phyloP scores from a whole-genome alignment of 2,329 filamentous ascomycete genomes.

The Cercospora beticola region DNA sequence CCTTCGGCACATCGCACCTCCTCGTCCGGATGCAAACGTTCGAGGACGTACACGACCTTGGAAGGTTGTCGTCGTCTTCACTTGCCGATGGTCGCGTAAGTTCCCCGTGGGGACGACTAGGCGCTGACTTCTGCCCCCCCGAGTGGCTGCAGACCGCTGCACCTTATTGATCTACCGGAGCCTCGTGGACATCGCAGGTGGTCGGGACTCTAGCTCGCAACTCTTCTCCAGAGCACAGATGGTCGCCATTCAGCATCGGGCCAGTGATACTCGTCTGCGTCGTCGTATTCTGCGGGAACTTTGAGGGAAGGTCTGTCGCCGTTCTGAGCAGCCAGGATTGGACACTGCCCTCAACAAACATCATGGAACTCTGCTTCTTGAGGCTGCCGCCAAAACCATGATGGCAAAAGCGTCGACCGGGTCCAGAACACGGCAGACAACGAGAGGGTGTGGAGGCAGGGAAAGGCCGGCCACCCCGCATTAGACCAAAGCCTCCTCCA shows the following conservation, averaged over 20 bases:
- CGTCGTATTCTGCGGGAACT: not conserved
- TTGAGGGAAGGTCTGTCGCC: not conserved
- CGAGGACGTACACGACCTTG: not conserved
- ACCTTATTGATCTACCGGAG: not conserved
- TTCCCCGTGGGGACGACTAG: not conserved
- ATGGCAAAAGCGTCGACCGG: not conserved
- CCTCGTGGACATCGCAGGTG: not conserved
- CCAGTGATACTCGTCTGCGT: not conserved
- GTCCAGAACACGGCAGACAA: not conserved
- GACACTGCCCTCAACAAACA: not conserved
- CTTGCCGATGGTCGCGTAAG: not conserved
- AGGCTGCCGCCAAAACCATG: not conserved
- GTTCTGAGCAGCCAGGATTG: not conserved
- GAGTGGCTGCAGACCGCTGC: not conserved
- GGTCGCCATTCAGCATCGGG: not conserved
- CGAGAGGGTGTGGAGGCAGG: not conserved
- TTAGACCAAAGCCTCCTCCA: not conserved
- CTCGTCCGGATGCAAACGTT: not conserved
- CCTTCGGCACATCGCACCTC: not conserved
- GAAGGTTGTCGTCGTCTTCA: not conserved
- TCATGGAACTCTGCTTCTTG: not conserved
- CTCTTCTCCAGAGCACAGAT: not conserved
- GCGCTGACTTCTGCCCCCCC: not conserved
- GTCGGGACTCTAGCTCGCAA: not conserved
- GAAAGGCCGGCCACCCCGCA: not conserved